Base-by-base conservation (phyloP, 2,329 filamentous ascomycete species). In the Aspergillus sergii region DNA sequence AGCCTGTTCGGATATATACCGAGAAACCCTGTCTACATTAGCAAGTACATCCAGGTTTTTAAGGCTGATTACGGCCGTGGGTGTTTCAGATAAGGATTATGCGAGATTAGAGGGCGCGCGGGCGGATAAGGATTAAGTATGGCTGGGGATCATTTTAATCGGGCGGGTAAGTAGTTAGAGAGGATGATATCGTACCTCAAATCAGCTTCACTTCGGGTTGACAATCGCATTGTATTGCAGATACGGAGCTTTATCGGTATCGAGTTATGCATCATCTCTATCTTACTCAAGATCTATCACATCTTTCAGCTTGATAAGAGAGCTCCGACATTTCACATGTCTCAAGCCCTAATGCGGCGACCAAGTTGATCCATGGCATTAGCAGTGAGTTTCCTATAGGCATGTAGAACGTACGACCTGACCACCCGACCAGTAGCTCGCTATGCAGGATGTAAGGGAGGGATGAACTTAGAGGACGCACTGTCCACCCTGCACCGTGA, bases 401-500 rank as follows among this genome's bases (percentile, higher is more conserved):
- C n/a, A 41, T 41, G 39, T n/a, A 53, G 16, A 34, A 53, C 50
- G 9, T 34, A 34, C n/a, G 11, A 53, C 50, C 3, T 21, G 16
- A 32, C 50, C 23, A 34, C 26, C 19, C n/a, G 19, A 36, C 32
- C 51, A 55, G 30, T 36, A 55, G 32, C 7, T 36, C 11, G 8
- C 14, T 32, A 51, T 51, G 48, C 32, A 48, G 45, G 12, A 54
- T 39, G 51, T 55, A 55, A 36, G 51, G 32, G 26, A 55, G 32
- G 8, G 9, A 34, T 53, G 50, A 19, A 28, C 19, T 54, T 36
- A 36, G n/a, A 26, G 21, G 21, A 14, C 32, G 51, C 51, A 54
- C 34, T 23, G 30, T 59, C 45, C 45, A 59, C 16, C 50, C 45
- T 59, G 57, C 57, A 59, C 45, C 46, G 57, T 59, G 57, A 59